Base-by-base conservation (phyloP, 1,284 basidiomycete species). In the Tetrapyrgos nigripes region DNA sequence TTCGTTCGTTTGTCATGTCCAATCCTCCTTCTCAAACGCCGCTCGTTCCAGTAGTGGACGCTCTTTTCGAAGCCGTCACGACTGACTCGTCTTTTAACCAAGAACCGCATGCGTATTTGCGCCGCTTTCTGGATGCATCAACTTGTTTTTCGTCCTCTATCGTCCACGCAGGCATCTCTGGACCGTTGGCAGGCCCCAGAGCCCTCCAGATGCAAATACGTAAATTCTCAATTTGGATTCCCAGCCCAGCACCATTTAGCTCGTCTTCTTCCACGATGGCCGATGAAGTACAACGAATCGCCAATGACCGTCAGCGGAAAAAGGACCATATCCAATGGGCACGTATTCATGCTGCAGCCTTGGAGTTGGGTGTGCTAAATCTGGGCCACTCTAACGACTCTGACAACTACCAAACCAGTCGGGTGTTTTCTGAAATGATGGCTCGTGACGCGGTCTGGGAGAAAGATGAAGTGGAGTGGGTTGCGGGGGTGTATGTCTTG, bases 271-370 rank as follows among this genome's bases (percentile, higher is more conserved):
- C 69, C 8, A 75, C 78, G 9, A 76, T 84, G 49, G 75, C 81
- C 3, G 83, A 84, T 61, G 83, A 85, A 64, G 81, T 86, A 79
- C 82, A 84, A 55, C 77, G 84, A 9, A 84, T 85, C 55, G 82
- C 81, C n/a, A 68, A 64, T 13, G 84, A 86, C 55, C 74, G 84
- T 43, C 83, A 84, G 63, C 74, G 83, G 2, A 76, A 83, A 54
- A 85, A 85, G 53, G 83, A 85, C 53, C 78, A 86, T 59, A 81
- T 86, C 0, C 80, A 83, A 51, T 86, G 84, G 85, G 84, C 84
- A 0, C 77, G 80, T 33, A 81, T 86, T n/a, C 84, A 86, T 61
- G 83, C 81, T 0, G 79, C 84, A 3, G 83, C 84, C 5, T 73
- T 86, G 48, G 84, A 86, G 61, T 73, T 84, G 0, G 79, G 81